A percentile compares a stretch with the other conserved stretches of the same genome.
These are phyloP conservation scores for Halteria grandinella DNA, from an alignment of 73 alveolate species.

Conservation along the genomic window DNA sequence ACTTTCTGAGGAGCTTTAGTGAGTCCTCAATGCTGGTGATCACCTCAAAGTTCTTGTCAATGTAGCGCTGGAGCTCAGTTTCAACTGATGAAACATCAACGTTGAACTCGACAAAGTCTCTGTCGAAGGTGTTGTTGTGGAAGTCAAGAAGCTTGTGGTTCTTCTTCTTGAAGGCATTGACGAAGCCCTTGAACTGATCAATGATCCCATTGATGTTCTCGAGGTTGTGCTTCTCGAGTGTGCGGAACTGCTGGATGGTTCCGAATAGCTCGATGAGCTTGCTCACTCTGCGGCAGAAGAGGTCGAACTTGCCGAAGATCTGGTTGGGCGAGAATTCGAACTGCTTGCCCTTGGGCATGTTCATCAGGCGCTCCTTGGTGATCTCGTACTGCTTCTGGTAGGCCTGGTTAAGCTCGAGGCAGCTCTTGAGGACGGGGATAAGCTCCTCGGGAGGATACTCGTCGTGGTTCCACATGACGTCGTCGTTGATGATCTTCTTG, in stretches of 20 bases:
- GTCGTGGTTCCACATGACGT: conserved; percentile 64
- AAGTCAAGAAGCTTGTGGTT: conserved; percentile 94
- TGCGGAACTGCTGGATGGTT: conserved; percentile 96
- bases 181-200: conserved; percentile 88
- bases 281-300: conserved; percentile 98
- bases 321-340: conserved; percentile 99
- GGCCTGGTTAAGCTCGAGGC: conserved; percentile 81
- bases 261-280: conserved; percentile 99
- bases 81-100: conserved; percentile 98
- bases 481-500: conserved; percentile 39
- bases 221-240: conserved; percentile 96
- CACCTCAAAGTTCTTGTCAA: conserved; percentile 97
- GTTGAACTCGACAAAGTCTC: conserved; percentile 99
- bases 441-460: conserved; percentile 95
- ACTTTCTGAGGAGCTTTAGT: conserved; percentile 95
- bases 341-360: conserved; percentile 99
- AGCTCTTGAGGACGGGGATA: conserved; percentile 87
- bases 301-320: conserved; percentile 99
- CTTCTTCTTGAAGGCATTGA: conserved; percentile 96
- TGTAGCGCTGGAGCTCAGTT: conserved; percentile 96
- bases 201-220: conserved; percentile 98
- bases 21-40: conserved; percentile 97
- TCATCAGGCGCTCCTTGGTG: conserved; percentile 99
- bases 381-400: conserved; percentile 84
- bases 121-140: conserved; percentile 95